Base-by-base conservation (phyloP, 202 grass and related monocot genomes). In the Panicum virgatum region DNA sequence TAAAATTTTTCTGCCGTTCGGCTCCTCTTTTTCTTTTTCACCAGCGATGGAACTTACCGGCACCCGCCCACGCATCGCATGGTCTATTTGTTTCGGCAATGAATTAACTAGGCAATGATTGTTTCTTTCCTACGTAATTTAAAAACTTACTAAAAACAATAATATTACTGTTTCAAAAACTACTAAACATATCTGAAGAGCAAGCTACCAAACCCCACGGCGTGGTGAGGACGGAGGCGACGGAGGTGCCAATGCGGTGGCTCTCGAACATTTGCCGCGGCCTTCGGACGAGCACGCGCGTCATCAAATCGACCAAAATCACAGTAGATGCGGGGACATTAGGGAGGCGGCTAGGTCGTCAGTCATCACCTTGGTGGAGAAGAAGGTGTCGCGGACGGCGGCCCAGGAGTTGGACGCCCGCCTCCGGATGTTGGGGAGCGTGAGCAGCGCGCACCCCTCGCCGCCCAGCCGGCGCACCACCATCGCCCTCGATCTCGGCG, bases 141-240 rank as follows among this genome's bases (percentile, higher is more conserved):
- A n/a, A n/a, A n/a, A n/a, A n/a, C n/a, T n/a, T n/a, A n/a, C n/a
- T n/a, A n/a, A n/a, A n/a, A n/a, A n/a, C n/a, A n/a, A n/a, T n/a
- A n/a, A n/a, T n/a, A n/a, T n/a, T n/a, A n/a, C n/a, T n/a, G n/a
- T n/a, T n/a, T n/a, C n/a, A n/a, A n/a, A n/a, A n/a, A n/a, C n/a
- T n/a, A n/a, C n/a, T n/a, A n/a, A n/a, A n/a, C n/a, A n/a, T n/a
- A n/a, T n/a, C n/a, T n/a, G n/a, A n/a, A n/a, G n/a, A n/a, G n/a
- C n/a, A n/a, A n/a, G n/a, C n/a, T n/a, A n/a, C n/a, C n/a, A n/a
- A n/a, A n/a, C n/a, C n/a, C n/a, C n/a, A n/a, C n/a, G n/a, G n/a
- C n/a, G n/a, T n/a, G n/a, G 92, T 98, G 71, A 98, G 88, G 66
- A 98, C 59, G 30, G 95, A 98, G 40, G 95, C 90, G 50, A 93